Evolutionary conservation across 768 basidiomycete genomes (phyloP), one percentile per base, ranked within the genome.

Genomic region (Astraeus odoratus): DNA sequence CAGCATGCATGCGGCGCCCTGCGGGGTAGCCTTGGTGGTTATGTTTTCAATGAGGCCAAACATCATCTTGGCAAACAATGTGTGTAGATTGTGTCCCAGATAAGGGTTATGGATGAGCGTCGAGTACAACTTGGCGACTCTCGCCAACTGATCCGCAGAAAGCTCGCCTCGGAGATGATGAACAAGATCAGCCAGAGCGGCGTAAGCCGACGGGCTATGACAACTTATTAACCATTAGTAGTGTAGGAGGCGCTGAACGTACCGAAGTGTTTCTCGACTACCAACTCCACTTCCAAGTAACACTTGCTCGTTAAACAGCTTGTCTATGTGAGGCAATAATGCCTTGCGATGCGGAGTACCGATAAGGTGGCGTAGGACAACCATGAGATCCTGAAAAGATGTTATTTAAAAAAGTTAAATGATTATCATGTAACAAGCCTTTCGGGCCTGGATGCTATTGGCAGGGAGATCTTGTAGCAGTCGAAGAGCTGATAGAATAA

Each of bases 381-480:
- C 83, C 70, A 95, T 81, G 39, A 97, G 70, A 59, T 98, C 95
- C 90, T 94, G 57, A 10, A 6, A 35, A 23, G 19, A 50, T 23
- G 42, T 37, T 29, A 18, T 8, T 9, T 13, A 30, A 18, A 31
- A 39, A 52, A 39, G 19, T n/a, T 30, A 20, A 27, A 29, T 8
- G 30, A 20, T 31, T 25, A 5, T 12, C 22, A 27, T 18, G 22
- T 20, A 31, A 44, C 62, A 26, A 27, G 89, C 92, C 75, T 86
- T 91, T 66, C 95, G 74, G 16, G 90, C 75, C 8, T 78, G 70
- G 12, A 91, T 84, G 8, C 84, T 84, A 57, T 86, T 89, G 0
- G 85, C 74, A 30, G 96, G 94, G 58, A 93, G 93, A 61, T 98
- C 94, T 59, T 96, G 88, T 39, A 98, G 72, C 25, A 98, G 71